Evolutionary conservation across 129 eudicot species (phyloP), one percentile per base, ranked within the genome.

Genomic region (Silybum marianum): DNA sequence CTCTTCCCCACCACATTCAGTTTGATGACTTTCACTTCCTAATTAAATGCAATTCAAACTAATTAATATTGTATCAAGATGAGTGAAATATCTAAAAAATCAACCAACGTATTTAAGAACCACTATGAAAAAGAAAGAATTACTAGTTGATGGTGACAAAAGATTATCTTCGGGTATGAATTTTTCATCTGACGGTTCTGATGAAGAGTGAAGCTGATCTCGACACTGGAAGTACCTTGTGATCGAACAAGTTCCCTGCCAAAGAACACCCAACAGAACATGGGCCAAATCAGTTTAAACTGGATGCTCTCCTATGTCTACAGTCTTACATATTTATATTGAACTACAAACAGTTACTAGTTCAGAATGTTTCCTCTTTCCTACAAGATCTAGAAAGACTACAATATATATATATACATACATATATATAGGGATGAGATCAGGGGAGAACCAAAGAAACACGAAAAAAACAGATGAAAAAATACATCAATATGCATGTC

Each of bases 171-270:
- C 89, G 28, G 68, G 83, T 70, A 42, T 74, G 40, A 71, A 16
- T 67, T 65, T 85, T 69, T 85, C 92, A 85, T 81, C 78, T 38
- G 69, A 78, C 13, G 58, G 80, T 39, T 90, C 76, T 58, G 63
- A 51, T 54, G 85, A 79, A 81, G 84, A 19, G 68, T 34, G 66
- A 67, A 24, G 30, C 54, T 85, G 85, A 85, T 84, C 87, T 80
- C 68, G 92, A 71, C 79, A 69, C 74, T 83, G 91, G 62, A 92
- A 95, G 86, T 90, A 95, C 80, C 84, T 92, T 76, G 81, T 89
- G 60, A 95, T 95, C 72, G 97, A 90, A 85, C 84, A 76, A 44
- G 97, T 95, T 60, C 99, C 99, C 99, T 95, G 84, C 46, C 79
- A 76, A 78, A 84, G 69, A 16, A 21, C 42, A 38, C 9, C 1